These are phyloP conservation scores for Cyclocybe aegerita DNA, from an alignment of 768 basidiomycete species.

Conservation along the genomic window DNA sequence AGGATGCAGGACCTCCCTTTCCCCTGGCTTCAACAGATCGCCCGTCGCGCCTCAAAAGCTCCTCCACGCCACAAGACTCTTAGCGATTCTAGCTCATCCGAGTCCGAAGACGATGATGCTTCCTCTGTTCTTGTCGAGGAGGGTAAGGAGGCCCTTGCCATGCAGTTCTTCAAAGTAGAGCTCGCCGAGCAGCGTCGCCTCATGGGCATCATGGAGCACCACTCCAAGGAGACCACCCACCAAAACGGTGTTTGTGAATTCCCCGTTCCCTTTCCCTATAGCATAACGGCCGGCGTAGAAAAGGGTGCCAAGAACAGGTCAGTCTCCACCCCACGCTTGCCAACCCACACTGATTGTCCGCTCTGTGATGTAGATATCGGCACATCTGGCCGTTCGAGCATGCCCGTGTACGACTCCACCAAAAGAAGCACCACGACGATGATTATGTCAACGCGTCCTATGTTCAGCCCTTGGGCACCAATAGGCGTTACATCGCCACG, in stretches of 20 bases:
- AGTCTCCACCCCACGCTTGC: constrained; percentile 7
- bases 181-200: constrained; percentile 86
- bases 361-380: constrained; percentile 72
- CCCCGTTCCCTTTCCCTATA: constrained; percentile 65
- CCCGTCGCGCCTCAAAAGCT: constrained; percentile 42
- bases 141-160: constrained; percentile 77
- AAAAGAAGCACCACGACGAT: constrained; percentile 52
- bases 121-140: constrained; percentile 50
- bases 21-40: constrained; percentile 75
- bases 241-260: too few relatives aligned
- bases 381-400: constrained; percentile 89
- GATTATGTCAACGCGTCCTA: constrained; percentile 92
- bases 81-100: constrained; percentile 27
- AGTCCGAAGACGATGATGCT: constrained; percentile 28
- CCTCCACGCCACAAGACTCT: constrained; percentile 15
- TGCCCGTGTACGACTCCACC: constrained; percentile 73
- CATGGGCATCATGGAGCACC: constrained; percentile 90
- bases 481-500: constrained; percentile 78
- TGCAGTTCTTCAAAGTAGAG: constrained; percentile 94
- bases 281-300: constrained; percentile 94
- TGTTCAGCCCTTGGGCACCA: constrained; percentile 84
- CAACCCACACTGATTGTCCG: constrained; percentile 2
- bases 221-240: too few relatives aligned
- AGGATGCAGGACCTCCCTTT: constrained; percentile 79
- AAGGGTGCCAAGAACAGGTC: constrained; percentile 93